Evolutionary conservation across 257 asterid genomes (phyloP).

Genomic region (Echites panduratus): DNA sequence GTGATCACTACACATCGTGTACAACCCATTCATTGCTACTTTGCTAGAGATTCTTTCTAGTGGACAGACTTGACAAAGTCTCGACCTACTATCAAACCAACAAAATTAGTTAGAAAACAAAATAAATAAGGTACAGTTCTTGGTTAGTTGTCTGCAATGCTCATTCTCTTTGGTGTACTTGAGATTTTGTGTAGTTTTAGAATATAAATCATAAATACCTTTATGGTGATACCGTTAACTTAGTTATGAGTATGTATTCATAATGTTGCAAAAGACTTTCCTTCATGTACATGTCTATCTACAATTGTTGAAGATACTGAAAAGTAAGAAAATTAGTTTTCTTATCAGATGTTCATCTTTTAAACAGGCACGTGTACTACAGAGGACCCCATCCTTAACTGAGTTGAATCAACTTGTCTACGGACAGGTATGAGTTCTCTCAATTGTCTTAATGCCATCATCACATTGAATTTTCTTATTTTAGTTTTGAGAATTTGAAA

Average conservation of each 20-base stretch:
- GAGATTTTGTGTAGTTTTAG: neutral
- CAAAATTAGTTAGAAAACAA: neutral
- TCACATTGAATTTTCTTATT: constrained; percentile 20
- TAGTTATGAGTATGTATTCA: neutral
- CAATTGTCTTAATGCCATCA: constrained; percentile 12
- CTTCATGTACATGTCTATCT: neutral
- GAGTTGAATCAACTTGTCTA: constrained; percentile 78
- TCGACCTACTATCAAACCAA: neutral
- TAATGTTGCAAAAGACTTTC: neutral
- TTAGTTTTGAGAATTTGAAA: neutral
- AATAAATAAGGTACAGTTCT: neutral
- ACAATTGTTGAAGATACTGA: neutral
- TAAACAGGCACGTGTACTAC: constrained; percentile 67
- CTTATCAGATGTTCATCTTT: constrained; percentile 5
- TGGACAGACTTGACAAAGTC: neutral
- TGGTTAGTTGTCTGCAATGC: neutral
- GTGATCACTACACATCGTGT: neutral
- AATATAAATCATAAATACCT: neutral
- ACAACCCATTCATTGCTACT: neutral
- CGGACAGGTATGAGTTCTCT: constrained; percentile 61
- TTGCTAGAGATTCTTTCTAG: neutral
- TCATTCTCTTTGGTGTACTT: neutral
- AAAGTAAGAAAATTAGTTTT: neutral
- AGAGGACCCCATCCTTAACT: constrained; percentile 82
- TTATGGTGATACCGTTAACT: neutral